These are phyloP conservation scores for Pugionium dolabratum DNA, from an alignment of 345 rosid genomes.

Conservation along the genomic window DNA sequence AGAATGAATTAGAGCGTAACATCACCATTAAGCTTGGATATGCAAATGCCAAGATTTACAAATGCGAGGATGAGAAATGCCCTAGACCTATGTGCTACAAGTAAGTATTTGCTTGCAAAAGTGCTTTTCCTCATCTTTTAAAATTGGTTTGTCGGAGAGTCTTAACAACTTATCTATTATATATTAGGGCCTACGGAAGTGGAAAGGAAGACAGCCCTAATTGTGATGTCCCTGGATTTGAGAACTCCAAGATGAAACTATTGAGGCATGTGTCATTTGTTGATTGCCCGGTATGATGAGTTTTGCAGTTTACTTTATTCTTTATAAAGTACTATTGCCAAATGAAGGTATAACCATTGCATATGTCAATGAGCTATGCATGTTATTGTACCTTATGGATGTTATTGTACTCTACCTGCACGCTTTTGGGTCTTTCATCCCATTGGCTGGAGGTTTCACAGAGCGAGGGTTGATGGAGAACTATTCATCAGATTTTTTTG, in stretches of 20 bases:
- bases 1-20: conserved; percentile 92
- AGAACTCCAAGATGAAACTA: conserved; percentile 77
- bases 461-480: conserved; percentile 8
- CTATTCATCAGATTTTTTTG: not conserved
- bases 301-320: not conserved
- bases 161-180: conserved; percentile 8
- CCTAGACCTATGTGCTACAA: conserved; percentile 94
- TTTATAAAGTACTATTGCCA: not conserved
- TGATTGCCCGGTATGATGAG: conserved; percentile 80
- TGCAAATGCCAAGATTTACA: conserved; percentile 96
- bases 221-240: conserved; percentile 91
- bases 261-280: conserved; percentile 98
- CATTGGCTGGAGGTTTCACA: not conserved
- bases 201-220: conserved; percentile 90
- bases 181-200: conserved; percentile 86
- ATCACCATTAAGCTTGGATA: conserved; percentile 99
- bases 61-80: conserved; percentile 91
- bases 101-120: conserved; percentile 45
- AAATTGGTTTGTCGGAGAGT: not conserved
- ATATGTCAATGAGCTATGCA: not conserved
- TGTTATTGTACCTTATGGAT: not conserved
- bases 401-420: conserved; percentile 7
- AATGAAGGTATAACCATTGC: not conserved
- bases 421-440: not conserved
- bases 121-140: not conserved